Evolutionary conservation across 2,329 filamentous ascomycete species (phyloP).

Genomic region (Zalaria obscura): DNA sequence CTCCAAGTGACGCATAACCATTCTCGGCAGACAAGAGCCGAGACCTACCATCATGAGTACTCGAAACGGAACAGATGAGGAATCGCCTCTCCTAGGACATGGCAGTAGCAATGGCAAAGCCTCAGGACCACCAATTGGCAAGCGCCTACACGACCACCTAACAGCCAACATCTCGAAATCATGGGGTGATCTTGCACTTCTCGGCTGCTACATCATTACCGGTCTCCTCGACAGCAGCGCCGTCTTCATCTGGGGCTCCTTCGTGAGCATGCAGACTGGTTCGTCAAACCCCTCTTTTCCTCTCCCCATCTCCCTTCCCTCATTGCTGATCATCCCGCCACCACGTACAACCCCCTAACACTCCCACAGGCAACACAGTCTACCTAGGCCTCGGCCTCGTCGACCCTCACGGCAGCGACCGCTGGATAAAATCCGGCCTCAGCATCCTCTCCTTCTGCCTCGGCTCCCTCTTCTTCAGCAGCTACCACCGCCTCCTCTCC

Average conservation of each 20-base stretch:
- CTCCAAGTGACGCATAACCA: no score
- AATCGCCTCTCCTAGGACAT: background rate
- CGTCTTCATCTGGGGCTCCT: slow-evolving; percentile 64
- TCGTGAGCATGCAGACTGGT: slow-evolving; percentile 76
- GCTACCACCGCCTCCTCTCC: slow-evolving; percentile 50
- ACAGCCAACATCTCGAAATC: slow-evolving; percentile 41
- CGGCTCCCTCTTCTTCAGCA: slow-evolving; percentile 57
- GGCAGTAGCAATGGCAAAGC: background rate
- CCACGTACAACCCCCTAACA: background rate
- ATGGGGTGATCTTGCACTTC: slow-evolving; percentile 53
- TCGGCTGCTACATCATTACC: slow-evolving; percentile 63
- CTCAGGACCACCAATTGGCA: background rate
- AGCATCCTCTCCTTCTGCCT: slow-evolving; percentile 58
- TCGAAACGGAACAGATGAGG: background rate
- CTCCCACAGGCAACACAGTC: slow-evolving; percentile 49
- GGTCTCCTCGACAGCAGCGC: slow-evolving; percentile 64
- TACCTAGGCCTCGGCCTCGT: slow-evolving; percentile 64
- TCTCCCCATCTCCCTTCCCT: background rate
- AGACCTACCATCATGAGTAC: no score
- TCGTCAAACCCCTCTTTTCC: slow-evolving; percentile 10
- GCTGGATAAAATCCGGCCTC: slow-evolving; percentile 59
- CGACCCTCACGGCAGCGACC: slow-evolving; percentile 33
- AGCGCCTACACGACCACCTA: slow-evolving; percentile 16
- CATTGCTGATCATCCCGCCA: background rate
- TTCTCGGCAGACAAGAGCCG: no score